phyloP scores from a whole-genome alignment of 345 rosid species.

The Trapa bicornis region DNA sequence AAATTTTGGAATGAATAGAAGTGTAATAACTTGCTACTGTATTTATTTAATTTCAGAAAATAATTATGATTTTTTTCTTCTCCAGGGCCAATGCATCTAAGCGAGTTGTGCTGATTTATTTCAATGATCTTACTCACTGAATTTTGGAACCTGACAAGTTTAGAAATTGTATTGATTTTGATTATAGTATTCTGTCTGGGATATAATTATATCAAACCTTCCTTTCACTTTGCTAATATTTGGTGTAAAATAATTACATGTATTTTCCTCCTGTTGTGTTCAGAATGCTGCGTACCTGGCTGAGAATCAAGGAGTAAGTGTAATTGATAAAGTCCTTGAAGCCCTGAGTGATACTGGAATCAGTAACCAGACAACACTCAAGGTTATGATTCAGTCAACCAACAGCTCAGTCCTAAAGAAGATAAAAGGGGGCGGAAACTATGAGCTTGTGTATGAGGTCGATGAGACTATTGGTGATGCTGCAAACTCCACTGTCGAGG shows the following conservation, averaged over 20 bases:
- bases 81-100: neutral
- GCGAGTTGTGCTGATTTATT: neutral
- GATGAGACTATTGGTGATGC: constrained; percentile 60
- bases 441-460: constrained; percentile 53
- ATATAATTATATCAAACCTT: neutral
- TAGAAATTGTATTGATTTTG: neutral
- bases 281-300: constrained; percentile 80
- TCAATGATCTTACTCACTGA: neutral
- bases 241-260: neutral
- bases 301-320: constrained; percentile 31
- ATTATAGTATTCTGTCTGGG: neutral
- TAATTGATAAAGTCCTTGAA: constrained; percentile 41
- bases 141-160: neutral
- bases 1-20: no score
- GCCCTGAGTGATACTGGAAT: constrained; percentile 53
- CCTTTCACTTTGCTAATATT: neutral
- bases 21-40: no score
- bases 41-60: neutral
- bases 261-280: constrained; percentile 10
- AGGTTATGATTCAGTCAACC: constrained; percentile 75
- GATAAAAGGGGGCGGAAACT: constrained; percentile 34
- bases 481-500: constrained; percentile 26
- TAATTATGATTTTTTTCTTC: neutral
- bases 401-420: constrained; percentile 57
- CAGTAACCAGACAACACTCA: constrained; percentile 25